phyloP scores from a whole-genome alignment of 2,329 filamentous ascomycete genomes.

The Rachicladosporium sp. region DNA sequence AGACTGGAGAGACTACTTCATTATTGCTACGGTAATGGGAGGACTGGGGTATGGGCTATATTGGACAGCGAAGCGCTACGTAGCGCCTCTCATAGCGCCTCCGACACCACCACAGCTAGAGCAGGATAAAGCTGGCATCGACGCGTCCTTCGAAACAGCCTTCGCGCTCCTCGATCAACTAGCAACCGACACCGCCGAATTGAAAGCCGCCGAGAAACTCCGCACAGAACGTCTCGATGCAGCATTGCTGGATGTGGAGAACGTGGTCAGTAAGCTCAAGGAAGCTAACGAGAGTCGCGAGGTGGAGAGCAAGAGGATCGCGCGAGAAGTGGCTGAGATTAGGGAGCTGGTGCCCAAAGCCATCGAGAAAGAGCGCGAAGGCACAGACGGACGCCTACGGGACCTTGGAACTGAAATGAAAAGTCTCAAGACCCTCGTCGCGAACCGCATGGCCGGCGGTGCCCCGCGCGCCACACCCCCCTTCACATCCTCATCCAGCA shows the following conservation, averaged over 20 bases:
- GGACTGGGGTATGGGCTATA: slow-evolving; percentile 85
- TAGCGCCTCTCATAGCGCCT: slow-evolving; percentile 79
- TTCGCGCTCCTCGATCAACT: slow-evolving; percentile 88
- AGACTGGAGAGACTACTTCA: slow-evolving; percentile 99
- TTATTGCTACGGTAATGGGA: slow-evolving; percentile 92
- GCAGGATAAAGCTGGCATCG: slow-evolving; percentile 84
- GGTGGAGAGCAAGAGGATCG: slow-evolving; percentile 74
- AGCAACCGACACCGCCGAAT: slow-evolving; percentile 71
- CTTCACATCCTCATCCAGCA: slow-evolving; percentile 3
- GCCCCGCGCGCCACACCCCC: slow-evolving; percentile 4
- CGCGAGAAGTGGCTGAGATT: slow-evolving; percentile 71
- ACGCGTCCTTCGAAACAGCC: slow-evolving; percentile 84
- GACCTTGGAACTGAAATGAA: slow-evolving; percentile 80
- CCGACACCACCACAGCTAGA: slow-evolving; percentile 89
- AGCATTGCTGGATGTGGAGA: slow-evolving; percentile 73
- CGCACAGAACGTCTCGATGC: slow-evolving; percentile 73
- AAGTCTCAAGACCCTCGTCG: slow-evolving; percentile 80
- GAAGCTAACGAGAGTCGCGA: slow-evolving; percentile 68
- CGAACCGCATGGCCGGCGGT: slow-evolving; percentile 41
- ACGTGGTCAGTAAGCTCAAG: slow-evolving; percentile 70
- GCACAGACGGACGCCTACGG: slow-evolving; percentile 65
- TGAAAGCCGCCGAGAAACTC: slow-evolving; percentile 77
- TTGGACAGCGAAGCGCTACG: slow-evolving; percentile 81
- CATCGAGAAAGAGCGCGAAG: slow-evolving; percentile 74
- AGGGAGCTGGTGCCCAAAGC: slow-evolving; percentile 81